Conservation (phyloP, 2,329 filamentous ascomycete species). For the Phyllachora maydis region DNA sequence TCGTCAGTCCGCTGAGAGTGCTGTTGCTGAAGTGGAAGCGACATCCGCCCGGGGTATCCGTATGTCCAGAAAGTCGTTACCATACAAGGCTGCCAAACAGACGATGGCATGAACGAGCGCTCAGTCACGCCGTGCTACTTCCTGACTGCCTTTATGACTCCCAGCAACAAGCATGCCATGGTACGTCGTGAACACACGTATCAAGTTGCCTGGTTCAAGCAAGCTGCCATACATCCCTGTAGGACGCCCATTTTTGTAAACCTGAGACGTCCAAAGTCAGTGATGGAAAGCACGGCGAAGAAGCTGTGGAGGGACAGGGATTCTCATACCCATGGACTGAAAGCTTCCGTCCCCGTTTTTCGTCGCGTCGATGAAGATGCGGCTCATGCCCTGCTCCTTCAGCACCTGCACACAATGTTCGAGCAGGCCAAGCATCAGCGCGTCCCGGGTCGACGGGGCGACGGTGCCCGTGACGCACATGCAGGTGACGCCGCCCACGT, state of each 20-base stretch:
- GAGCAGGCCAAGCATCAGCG: constrained; percentile 29
- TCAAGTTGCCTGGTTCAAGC: constrained; percentile 6
- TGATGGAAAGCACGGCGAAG: background rate
- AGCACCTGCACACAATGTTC: constrained; percentile 27
- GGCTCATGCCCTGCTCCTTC: constrained; percentile 25
- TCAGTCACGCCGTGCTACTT: too few species aligned
- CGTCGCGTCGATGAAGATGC: constrained; percentile 34
- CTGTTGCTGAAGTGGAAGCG: too few species aligned
- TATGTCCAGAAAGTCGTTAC: too few species aligned
- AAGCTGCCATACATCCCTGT: constrained; percentile 31
- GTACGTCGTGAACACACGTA: too few species aligned
- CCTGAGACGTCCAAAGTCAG: constrained; percentile 15
- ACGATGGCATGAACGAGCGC: too few species aligned
- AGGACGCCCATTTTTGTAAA: constrained; percentile 35
- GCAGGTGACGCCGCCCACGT: constrained; percentile 38
- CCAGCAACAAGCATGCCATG: too few species aligned
- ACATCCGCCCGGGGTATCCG: too few species aligned
- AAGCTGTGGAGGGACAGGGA: background rate
- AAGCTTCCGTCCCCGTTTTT: constrained; percentile 27
- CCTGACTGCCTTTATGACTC: too few species aligned
- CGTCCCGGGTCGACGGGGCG: constrained; percentile 21
- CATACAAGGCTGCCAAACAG: too few species aligned
- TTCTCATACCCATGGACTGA: constrained; percentile 26
- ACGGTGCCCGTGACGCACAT: constrained; percentile 33
- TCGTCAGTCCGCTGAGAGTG: too few species aligned